phyloP scores from a whole-genome alignment of 192 early-diverging fungal genomes.

The Mortierella antarctica region DNA sequence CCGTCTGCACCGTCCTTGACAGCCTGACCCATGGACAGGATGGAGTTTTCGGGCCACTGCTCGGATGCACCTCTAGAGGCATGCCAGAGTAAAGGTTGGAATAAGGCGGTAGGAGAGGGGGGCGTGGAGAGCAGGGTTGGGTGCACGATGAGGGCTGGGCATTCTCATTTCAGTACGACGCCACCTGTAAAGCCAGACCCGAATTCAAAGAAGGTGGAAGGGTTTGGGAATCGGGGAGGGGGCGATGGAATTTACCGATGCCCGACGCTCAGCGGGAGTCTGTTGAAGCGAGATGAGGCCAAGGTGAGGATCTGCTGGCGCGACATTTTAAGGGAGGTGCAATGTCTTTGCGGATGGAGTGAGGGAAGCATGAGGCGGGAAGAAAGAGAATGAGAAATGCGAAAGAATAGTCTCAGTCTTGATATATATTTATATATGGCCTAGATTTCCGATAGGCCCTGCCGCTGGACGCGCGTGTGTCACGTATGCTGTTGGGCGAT shows the following conservation, averaged over 20 bases:
- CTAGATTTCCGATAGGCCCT: too few relatives aligned
- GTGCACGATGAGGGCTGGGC: not conserved
- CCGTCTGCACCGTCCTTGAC: conserved; percentile 61
- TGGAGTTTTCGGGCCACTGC: conserved; percentile 65
- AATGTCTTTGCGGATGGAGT: not conserved
- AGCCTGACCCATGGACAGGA: conserved; percentile 63
- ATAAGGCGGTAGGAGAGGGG: not conserved
- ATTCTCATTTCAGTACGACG: not conserved
- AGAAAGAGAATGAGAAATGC: not conserved
- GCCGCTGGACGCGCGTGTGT: too few relatives aligned
- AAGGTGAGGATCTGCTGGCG: conserved; percentile 38
- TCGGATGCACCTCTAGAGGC: conserved; percentile 57
- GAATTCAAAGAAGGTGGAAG: not conserved
- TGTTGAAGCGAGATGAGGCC: conserved; percentile 28
- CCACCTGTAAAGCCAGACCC: too few relatives aligned
- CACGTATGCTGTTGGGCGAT: too few relatives aligned
- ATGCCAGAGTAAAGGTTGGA: conserved; percentile 13
- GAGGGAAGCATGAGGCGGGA: not conserved
- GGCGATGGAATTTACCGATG: conserved; percentile 32
- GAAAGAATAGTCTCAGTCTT: not conserved
- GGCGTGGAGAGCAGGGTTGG: not conserved
- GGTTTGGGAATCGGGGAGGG: not conserved
- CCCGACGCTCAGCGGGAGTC: conserved; percentile 29
- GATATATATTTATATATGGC: too few relatives aligned
- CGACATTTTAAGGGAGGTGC: conserved; percentile 10